phyloP scores from a whole-genome alignment of 2,329 filamentous ascomycete species.

The Trichophyton mentagrophytes region DNA sequence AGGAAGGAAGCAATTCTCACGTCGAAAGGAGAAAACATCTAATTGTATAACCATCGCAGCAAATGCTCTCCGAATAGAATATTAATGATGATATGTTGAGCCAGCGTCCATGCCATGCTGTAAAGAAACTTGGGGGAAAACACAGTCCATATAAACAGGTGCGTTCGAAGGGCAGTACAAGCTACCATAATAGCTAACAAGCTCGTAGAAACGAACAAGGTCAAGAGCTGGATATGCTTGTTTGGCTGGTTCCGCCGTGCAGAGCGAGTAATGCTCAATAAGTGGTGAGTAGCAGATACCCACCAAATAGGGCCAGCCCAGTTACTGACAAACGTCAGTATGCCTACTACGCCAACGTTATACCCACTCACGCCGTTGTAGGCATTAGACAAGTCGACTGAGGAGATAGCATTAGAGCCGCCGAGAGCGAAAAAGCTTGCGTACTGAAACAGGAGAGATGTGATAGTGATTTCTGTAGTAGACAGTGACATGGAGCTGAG shows the following conservation, averaged over 20 bases:
- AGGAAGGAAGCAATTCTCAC: background rate
- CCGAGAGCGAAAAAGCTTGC: conserved; percentile 80
- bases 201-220: conserved; percentile 54
- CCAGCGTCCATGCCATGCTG: conserved; percentile 73
- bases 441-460: conserved; percentile 65
- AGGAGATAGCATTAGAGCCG: conserved; percentile 87
- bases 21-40: background rate
- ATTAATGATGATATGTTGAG: conserved; percentile 66
- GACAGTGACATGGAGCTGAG: conserved; percentile 32
- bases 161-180: conserved; percentile 69
- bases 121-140: conserved; percentile 96
- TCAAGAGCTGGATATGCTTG: conserved; percentile 44
- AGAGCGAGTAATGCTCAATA: conserved; percentile 14
- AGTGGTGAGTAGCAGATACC: conserved; percentile 46
- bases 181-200: conserved; percentile 71
- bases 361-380: conserved; percentile 85
- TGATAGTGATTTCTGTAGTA: conserved; percentile 50
- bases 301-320: conserved; percentile 90
- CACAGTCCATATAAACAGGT: conserved; percentile 97
- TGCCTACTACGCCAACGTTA: conserved; percentile 65
- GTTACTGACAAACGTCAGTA: conserved; percentile 76
- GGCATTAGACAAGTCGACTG: conserved; percentile 83
- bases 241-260: conserved; percentile 8
- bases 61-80: conserved; percentile 48
- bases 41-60: conserved; percentile 32